Evolutionary conservation across 2,329 filamentous ascomycete genomes (phyloP).

Genomic region (Ascochyta rabiei): DNA sequence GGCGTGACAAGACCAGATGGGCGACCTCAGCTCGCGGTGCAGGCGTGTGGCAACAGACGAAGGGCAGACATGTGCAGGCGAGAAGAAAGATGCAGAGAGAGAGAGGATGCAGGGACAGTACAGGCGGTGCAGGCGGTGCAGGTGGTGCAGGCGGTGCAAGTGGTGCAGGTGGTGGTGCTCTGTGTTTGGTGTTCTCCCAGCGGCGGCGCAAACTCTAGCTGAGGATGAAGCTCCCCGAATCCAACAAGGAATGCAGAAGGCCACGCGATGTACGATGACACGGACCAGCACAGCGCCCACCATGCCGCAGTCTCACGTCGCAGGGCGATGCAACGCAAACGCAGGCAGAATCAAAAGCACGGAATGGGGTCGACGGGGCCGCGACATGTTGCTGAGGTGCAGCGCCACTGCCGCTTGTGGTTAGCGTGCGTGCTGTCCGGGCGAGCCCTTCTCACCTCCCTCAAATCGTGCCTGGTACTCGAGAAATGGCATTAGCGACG

Average conservation of each 20-base stretch:
- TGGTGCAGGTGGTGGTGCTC: not conserved
- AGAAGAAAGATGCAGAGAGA: not conserved
- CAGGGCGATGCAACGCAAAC: not conserved
- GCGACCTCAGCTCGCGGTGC: not conserved
- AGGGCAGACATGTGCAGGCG: not conserved
- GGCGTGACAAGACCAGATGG: conserved; percentile 1
- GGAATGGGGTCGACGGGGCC: not conserved
- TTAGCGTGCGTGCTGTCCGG: not conserved
- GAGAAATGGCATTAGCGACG: conserved; percentile 11
- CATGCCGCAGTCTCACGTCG: conserved; percentile 2
- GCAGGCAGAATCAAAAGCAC: not conserved
- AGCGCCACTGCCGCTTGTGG: not conserved
- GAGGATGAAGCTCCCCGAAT: conserved; percentile 5
- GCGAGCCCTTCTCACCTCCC: conserved; percentile 4
- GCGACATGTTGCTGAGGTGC: not conserved
- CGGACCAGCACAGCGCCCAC: conserved; percentile 16
- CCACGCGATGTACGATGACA: conserved; percentile 13
- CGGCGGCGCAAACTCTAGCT: conserved; percentile 10
- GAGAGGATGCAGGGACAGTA: not conserved
- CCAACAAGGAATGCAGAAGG: conserved; percentile 11
- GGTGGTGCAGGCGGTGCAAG: not conserved
- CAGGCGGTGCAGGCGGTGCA: not conserved
- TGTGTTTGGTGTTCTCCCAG: conserved; percentile 4
- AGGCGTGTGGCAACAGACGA: not conserved
- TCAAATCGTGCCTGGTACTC: conserved; percentile 1